Base-by-base conservation (phyloP, 1,139 yeast genomes). In the Yamadazyma friedrichii region DNA sequence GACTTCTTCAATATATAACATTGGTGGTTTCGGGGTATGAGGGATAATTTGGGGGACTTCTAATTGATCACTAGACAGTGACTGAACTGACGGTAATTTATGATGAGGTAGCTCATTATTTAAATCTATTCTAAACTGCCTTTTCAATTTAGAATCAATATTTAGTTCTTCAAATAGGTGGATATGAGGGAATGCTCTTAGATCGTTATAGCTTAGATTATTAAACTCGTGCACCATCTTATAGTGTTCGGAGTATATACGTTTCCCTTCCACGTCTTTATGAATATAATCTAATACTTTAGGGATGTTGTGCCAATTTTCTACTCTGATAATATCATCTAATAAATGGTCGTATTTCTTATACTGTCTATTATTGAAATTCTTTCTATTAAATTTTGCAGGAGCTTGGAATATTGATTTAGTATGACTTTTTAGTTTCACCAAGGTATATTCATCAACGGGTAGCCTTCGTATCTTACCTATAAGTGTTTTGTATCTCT, bases 121-220 rank as follows among this genome's bases (percentile, higher is more conserved):
- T 16, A 33, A 33, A 9, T 33, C 41, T 6, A 24, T 3, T 3
- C 52, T 36, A 13, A 55, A 45, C 37, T 53, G 50, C 10, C 41
- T 26, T 15, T 36, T 29, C 6, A 17, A 4, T 25, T 31, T 12
- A 9, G 30, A 30, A 13, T 30, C 30, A 6, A 51, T 47, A n/a
- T 61, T 56, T 11, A 71, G 45, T 35, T 64, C 68, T 13, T 61
- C 47, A 3, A 69, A 53, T 15, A 70, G 45, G 44, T 72, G 75
- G 1, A 59, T 58, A 33, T 58, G 64, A 1, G 77, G 77, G 68
- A 71, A 70, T 1, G 46, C 43, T 35, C 61, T 59, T 28, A 69
- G 45, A 6, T 51, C 44, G 25, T 53, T 39, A 40, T 59, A 60
- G 20, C 55, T 55, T 10, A 49, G 43, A 3, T 51, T 46, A 9